phyloP scores from a whole-genome alignment of 2,329 filamentous ascomycete genomes.

The Hypoxylon sp. region DNA sequence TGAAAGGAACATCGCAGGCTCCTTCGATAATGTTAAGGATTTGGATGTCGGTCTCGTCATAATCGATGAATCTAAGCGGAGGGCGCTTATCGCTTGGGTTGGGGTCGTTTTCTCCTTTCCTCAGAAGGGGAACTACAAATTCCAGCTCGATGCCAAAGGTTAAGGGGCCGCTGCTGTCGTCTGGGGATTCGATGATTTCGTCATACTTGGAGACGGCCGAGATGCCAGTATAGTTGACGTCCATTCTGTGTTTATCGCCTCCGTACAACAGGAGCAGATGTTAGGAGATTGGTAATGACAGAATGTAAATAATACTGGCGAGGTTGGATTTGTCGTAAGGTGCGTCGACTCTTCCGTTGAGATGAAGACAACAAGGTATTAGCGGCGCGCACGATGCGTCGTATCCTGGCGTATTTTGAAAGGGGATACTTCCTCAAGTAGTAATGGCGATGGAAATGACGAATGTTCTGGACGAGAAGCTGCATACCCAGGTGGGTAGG shows the following conservation, averaged over 20 bases:
- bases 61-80: background rate
- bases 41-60: background rate
- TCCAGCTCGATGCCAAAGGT: slow-evolving; percentile 50
- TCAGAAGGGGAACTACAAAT: slow-evolving; percentile 42
- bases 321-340: too few relatives aligned
- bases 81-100: slow-evolving; percentile 21
- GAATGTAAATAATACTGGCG: background rate
- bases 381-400: background rate
- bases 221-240: background rate
- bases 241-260: background rate
- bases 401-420: background rate
- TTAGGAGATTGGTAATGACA: background rate
- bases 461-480: background rate
- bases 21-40: slow-evolving; percentile 17
- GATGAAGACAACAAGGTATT: background rate
- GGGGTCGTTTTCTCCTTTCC: slow-evolving; percentile 11
- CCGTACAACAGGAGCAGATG: background rate
- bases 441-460: background rate
- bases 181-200: slow-evolving; percentile 36
- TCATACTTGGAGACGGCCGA: slow-evolving; percentile 33
- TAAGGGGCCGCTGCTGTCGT: slow-evolving; percentile 39
- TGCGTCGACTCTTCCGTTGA: background rate
- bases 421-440: background rate
- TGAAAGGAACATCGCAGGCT: slow-evolving; percentile 29
- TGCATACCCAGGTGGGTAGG: background rate